These are phyloP conservation scores for Osmanthus fragrans DNA, from an alignment of 257 asterid species.

Conservation along the genomic window DNA sequence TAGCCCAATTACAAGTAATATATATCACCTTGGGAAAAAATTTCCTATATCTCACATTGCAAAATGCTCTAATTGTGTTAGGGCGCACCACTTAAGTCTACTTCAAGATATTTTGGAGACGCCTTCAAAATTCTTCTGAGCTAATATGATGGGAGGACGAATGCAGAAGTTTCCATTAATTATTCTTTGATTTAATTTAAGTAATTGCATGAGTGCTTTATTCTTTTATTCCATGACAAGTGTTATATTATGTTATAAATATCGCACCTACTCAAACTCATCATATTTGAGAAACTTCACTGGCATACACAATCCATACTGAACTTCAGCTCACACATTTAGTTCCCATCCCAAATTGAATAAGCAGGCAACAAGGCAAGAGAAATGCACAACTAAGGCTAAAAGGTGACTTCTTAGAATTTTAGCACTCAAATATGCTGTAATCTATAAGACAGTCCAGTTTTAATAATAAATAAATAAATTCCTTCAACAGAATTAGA, in stretches of 20 bases:
- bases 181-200: background rate
- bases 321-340: background rate
- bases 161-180: background rate
- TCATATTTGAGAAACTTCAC: background rate
- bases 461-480: background rate
- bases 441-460: background rate
- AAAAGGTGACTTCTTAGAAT: background rate
- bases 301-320: background rate
- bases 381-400: background rate
- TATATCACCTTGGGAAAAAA: background rate
- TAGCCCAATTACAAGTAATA: background rate
- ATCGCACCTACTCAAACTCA: background rate
- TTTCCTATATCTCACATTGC: background rate
- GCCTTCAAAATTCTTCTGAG: background rate
- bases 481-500: background rate
- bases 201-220: background rate
- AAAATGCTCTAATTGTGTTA: background rate
- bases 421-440: background rate
- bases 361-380: background rate
- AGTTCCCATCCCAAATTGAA: background rate
- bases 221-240: background rate
- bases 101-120: background rate
- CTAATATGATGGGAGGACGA: background rate
- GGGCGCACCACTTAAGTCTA: background rate
- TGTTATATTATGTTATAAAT: background rate